phyloP scores from a whole-genome alignment of 768 basidiomycete species.

The Clavulina sp. region DNA sequence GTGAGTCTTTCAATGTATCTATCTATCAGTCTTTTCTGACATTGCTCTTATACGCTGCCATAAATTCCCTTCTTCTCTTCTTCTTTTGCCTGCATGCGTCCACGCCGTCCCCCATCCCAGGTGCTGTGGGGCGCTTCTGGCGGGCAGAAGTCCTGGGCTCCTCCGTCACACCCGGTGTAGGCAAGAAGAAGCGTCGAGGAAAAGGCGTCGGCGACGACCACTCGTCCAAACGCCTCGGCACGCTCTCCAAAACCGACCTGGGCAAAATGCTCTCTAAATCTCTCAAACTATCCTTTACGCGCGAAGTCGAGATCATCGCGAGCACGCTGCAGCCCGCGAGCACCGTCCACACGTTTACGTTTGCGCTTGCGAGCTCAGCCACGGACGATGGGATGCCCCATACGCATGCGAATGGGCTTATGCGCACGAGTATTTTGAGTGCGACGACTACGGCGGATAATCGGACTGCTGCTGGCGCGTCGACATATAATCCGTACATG shows the following conservation, averaged over 20 bases:
- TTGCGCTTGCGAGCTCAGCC: conserved; percentile 53
- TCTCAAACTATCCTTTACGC: conserved; percentile 83
- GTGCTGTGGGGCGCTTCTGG: conserved; percentile 82
- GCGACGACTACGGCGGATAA: conserved; percentile 26
- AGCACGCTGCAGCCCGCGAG: conserved; percentile 89
- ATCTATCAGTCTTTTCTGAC: background rate
- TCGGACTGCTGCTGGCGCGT: conserved; percentile 40
- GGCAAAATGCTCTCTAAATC: conserved; percentile 84
- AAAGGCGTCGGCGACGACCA: conserved; percentile 37
- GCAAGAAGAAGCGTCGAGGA: conserved; percentile 32
- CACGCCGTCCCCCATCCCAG: conserved; percentile 13
- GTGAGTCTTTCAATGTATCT: background rate
- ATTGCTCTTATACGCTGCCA: too few relatives aligned
- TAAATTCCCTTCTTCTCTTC: too few relatives aligned
- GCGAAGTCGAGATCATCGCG: conserved; percentile 86
- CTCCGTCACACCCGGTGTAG: conserved; percentile 64
- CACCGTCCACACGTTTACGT: conserved; percentile 84
- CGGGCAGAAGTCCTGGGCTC: conserved; percentile 80
- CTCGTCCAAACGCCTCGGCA: background rate
- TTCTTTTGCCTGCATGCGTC: background rate
- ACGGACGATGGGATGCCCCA: conserved; percentile 23
- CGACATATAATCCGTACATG: conserved; percentile 48
- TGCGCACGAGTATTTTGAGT: conserved; percentile 57
- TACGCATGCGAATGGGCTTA: background rate
- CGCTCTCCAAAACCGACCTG: conserved; percentile 65